phyloP scores from a whole-genome alignment of 257 asterid species.

The Nemophila menziesii region DNA sequence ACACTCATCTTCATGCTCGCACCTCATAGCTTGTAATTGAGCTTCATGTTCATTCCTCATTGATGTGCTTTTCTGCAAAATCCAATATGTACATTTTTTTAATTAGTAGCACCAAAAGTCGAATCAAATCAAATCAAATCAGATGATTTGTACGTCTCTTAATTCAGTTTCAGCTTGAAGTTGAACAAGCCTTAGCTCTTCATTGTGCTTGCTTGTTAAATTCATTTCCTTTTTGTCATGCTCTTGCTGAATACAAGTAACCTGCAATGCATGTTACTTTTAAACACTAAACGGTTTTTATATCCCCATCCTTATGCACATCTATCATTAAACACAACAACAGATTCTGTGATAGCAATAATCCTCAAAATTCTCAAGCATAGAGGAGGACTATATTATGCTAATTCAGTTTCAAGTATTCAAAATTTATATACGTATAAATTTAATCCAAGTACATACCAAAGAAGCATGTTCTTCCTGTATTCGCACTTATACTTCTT shows the following conservation, averaged over 20 bases:
- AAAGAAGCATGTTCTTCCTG: slow-evolving; percentile 71
- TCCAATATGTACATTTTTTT: neutral
- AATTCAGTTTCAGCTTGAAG: slow-evolving; percentile 73
- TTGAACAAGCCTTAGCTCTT: slow-evolving; percentile 50
- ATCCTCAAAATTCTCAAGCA: no score
- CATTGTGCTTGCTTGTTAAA: slow-evolving; percentile 54
- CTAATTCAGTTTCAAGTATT: neutral
- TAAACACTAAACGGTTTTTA: neutral
- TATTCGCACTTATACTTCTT: slow-evolving; percentile 44
- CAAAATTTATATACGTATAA: neutral
- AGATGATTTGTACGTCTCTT: slow-evolving; percentile 47
- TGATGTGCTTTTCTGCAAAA: slow-evolving; percentile 50
- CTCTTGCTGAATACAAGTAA: slow-evolving; percentile 56
- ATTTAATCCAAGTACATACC: slow-evolving; percentile 29
- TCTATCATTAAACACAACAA: neutral
- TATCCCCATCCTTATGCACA: neutral
- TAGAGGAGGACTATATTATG: no score
- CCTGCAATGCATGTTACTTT: slow-evolving; percentile 25
- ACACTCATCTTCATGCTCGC: slow-evolving; percentile 87
- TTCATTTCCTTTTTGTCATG: slow-evolving; percentile 41
- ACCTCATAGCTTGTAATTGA: slow-evolving; percentile 64
- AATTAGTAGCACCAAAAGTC: neutral
- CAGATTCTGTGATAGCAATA: no score
- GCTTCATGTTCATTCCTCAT: slow-evolving; percentile 78
- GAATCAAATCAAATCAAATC: no score